phyloP scores from a whole-genome alignment of 768 basidiomycete genomes.

The Nidularia pulvinata region DNA sequence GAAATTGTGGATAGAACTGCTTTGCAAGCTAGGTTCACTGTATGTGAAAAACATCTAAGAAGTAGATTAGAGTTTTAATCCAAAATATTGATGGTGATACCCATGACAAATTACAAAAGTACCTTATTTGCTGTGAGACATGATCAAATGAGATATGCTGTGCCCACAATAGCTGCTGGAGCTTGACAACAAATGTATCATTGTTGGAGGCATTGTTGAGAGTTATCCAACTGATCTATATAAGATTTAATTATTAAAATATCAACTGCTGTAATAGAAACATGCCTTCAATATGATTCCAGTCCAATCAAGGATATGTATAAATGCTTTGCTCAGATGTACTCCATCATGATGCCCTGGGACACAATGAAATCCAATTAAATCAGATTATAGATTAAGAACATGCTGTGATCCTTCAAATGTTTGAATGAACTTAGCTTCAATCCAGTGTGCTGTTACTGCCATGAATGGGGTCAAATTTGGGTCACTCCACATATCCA shows the following conservation, averaged over 20 bases:
- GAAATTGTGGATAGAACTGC: neutral
- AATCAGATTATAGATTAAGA: neutral
- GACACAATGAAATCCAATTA: neutral
- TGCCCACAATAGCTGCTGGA: neutral
- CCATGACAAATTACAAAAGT: neutral
- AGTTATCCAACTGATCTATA: neutral
- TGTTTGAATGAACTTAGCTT: neutral
- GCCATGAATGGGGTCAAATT: neutral
- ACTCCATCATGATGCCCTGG: neutral
- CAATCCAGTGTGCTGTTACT: neutral
- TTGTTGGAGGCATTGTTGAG: neutral
- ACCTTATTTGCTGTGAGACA: neutral
- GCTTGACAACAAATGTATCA: neutral
- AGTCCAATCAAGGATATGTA: neutral
- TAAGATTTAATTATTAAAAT: neutral
- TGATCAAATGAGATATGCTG: neutral
- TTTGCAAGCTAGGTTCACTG: neutral
- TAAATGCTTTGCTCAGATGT: neutral
- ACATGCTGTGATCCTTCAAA: neutral
- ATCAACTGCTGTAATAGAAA: neutral
- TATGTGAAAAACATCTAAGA: neutral
- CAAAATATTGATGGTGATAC: neutral
- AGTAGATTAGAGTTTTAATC: neutral
- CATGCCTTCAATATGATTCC: neutral
- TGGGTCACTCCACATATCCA: neutral